A percentile compares a stretch with the other conserved stretches of the same genome.
Conservation (phyloP, 2,329 filamentous ascomycete genomes). For the Epichloe aotearoae region DNA sequence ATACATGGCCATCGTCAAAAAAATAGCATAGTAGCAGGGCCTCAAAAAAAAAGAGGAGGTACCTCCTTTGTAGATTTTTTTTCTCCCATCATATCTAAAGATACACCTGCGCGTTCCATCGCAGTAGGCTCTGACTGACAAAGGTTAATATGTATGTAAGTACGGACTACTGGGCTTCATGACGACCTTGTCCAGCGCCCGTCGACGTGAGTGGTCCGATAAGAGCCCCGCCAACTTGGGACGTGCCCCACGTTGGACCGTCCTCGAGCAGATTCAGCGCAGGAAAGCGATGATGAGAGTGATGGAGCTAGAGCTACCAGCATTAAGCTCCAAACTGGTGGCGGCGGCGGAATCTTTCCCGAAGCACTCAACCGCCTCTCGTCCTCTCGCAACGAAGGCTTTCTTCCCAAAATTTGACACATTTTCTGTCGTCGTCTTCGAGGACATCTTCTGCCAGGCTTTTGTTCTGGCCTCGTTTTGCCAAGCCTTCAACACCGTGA, state of each 20-base stretch:
- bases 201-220: constrained; percentile 2
- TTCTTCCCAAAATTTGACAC: not conserved
- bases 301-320: not conserved
- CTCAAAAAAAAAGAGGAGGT: too few relatives aligned
- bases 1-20: too few relatives aligned
- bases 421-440: not conserved
- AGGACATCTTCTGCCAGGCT: not conserved
- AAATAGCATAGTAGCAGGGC: too few relatives aligned
- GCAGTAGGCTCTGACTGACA: too few relatives aligned
- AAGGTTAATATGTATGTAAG: too few relatives aligned
- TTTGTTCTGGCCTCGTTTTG: not conserved
- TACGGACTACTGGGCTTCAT: not conserved
- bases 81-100: too few relatives aligned
- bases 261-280: not conserved
- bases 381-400: not conserved
- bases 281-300: not conserved
- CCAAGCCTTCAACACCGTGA: not conserved
- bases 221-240: constrained; percentile 4
- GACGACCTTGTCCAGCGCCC: not conserved
- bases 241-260: constrained; percentile 4
- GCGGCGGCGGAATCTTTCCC: not conserved
- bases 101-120: too few relatives aligned
- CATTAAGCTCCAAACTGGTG: not conserved
- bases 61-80: too few relatives aligned
- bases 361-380: not conserved